phyloP scores from a whole-genome alignment of 116 monocot species.

The Cymodocea nodosa region DNA sequence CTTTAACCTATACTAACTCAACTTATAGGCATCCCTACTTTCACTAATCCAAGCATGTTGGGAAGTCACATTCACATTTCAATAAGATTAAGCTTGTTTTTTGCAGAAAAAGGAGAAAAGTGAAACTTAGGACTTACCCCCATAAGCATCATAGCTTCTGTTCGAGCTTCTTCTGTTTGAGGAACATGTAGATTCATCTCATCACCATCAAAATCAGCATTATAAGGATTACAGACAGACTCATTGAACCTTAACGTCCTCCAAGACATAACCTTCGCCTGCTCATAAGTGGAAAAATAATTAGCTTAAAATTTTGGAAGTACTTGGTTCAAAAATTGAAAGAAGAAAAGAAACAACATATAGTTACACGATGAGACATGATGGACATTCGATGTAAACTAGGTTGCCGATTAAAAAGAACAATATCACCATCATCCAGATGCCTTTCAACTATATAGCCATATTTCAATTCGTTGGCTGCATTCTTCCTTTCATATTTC shows the following conservation, averaged over 20 bases:
- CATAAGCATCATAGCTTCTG: slow-evolving; percentile 98
- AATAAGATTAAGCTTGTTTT: not conserved
- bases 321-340: not conserved
- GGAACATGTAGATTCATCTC: slow-evolving; percentile 99
- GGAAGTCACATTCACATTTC: no score
- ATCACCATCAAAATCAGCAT: slow-evolving; percentile 99
- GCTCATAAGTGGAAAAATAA: not conserved
- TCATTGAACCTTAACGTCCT: slow-evolving; percentile 97
- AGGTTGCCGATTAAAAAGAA: slow-evolving; percentile 96
- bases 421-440: slow-evolving; percentile 96
- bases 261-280: slow-evolving; percentile 99
- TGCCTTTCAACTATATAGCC: slow-evolving; percentile 81
- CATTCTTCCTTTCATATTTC: slow-evolving; percentile 65
- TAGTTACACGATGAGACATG: slow-evolving; percentile 83
- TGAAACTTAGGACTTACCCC: slow-evolving; percentile 40
- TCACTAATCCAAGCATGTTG: no score
- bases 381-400: slow-evolving; percentile 99
- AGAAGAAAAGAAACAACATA: slow-evolving; percentile 3
- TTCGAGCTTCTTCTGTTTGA: slow-evolving; percentile 99
- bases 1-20: no score
- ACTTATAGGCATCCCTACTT: no score
- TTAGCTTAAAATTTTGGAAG: not conserved
- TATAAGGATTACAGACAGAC: slow-evolving; percentile 99
- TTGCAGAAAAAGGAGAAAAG: not conserved
- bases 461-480: slow-evolving; percentile 75